Percentiles rank a stretch among this genome's conserved stretches.
Conservation (phyloP, 208 protist species). For the Trypanosoma caninum region DNA sequence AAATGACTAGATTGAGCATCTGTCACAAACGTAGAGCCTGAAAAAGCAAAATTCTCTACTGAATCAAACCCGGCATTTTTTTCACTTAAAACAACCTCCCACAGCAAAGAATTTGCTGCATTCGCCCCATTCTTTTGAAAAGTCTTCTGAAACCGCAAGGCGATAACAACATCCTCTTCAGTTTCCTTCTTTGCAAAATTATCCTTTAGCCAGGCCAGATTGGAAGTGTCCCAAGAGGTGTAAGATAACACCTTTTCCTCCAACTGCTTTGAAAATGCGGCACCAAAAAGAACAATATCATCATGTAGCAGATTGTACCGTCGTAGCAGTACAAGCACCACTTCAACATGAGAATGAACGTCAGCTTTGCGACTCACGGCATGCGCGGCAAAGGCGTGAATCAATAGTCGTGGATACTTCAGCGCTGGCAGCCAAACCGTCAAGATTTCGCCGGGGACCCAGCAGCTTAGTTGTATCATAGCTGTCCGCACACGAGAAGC, state of each 20-base stretch:
- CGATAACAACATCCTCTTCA: constrained; percentile 34
- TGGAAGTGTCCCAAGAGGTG: constrained; percentile 32
- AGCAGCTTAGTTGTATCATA: constrained; percentile 1
- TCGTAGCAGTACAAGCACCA: constrained; percentile 60
- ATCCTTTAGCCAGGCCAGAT: constrained; percentile 16
- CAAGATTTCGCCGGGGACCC: constrained; percentile 19
- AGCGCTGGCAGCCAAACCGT: constrained; percentile 68
- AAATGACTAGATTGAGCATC: not conserved
- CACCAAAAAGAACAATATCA: constrained; percentile 63
- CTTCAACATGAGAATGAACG: constrained; percentile 9
- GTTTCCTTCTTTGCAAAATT: not conserved
- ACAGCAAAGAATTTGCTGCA: constrained; percentile 6
- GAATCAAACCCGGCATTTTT: not conserved
- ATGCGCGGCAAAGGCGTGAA: constrained; percentile 24
- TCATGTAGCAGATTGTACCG: constrained; percentile 43
- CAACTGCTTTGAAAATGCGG: constrained; percentile 48
- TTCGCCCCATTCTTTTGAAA: not conserved
- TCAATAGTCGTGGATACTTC: constrained; percentile 36
- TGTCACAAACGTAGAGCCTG: constrained; percentile 20
- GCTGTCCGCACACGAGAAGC: not conserved
- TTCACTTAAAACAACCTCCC: constrained; percentile 11
- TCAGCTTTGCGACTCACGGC: constrained; percentile 18
- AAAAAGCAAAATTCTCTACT: too few species aligned
- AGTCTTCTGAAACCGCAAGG: constrained; percentile 30
- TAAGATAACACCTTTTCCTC: constrained; percentile 31